A percentile compares a stretch with the other conserved stretches of the same genome.
These are phyloP conservation scores for Ceratonia siliqua DNA, from an alignment of 306 rosid genomes.

Conservation along the genomic window DNA sequence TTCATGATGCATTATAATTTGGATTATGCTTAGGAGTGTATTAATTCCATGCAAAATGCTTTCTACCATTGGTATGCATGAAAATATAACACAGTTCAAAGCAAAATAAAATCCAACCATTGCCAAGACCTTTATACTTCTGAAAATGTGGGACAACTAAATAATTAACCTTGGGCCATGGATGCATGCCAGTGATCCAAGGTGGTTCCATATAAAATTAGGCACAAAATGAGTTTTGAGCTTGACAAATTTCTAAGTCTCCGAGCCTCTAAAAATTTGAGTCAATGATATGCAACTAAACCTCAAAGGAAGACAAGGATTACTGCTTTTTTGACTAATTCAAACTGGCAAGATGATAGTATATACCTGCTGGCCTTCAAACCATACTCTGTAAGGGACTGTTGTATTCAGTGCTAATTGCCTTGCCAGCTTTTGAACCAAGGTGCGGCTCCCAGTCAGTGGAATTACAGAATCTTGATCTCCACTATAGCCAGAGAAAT, in stretches of 20 bases:
- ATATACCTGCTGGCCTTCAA: constrained; percentile 58
- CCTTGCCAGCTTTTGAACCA: constrained; percentile 68
- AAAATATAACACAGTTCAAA: constrained; percentile 14
- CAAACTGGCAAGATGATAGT: constrained; percentile 16
- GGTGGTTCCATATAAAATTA: background rate
- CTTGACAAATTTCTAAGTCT: background rate
- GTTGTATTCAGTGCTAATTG: constrained; percentile 66
- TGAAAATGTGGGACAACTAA: background rate
- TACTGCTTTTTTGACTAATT: background rate
- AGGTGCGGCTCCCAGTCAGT: constrained; percentile 79
- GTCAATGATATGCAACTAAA: background rate
- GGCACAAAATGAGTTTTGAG: background rate
- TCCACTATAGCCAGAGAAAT: constrained; percentile 58
- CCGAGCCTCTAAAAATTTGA: too few species aligned
- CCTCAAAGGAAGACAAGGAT: background rate
- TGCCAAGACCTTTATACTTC: background rate
- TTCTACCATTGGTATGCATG: constrained; percentile 1
- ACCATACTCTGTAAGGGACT: constrained; percentile 93
- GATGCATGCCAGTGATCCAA: background rate
- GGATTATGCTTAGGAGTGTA: background rate
- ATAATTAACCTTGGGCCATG: background rate
- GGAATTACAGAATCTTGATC: constrained; percentile 99
- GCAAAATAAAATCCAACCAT: constrained; percentile 14
- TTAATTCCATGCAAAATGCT: background rate
- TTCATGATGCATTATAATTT: constrained; percentile 4